Evolutionary conservation across 805 yeast species (phyloP).

Genomic region (Candida loeiensis): DNA sequence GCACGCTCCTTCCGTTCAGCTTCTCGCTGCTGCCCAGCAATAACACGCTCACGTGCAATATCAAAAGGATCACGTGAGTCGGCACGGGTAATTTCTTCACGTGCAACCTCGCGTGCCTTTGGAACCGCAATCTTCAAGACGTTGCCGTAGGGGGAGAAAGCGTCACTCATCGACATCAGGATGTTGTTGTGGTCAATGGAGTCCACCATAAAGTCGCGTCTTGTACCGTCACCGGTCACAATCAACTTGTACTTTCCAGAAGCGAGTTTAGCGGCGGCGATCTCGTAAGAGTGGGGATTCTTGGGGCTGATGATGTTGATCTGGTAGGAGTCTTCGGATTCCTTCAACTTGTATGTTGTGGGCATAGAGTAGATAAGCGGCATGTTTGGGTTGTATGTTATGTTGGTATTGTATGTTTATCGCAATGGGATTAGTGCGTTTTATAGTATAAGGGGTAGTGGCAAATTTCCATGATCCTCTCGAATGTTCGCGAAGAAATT

Average conservation of each 20-base stretch:
- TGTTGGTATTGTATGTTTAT: too few relatives aligned
- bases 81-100: too few relatives aligned
- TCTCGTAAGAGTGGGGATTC: conserved; percentile 10
- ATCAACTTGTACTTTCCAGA: conserved; percentile 4
- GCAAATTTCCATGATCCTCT: not conserved
- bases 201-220: conserved; percentile 1
- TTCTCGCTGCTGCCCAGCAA: not conserved
- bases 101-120: not conserved
- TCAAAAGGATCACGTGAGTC: not conserved
- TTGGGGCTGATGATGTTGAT: conserved; percentile 3
- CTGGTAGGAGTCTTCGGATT: conserved; percentile 1
- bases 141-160: conserved; percentile 1
- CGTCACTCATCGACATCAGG: conserved; percentile 3
- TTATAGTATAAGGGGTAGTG: not conserved
- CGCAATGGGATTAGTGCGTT: too few relatives aligned
- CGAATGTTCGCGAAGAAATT: conserved; percentile 2
- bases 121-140: conserved; percentile 5
- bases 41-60: not conserved
- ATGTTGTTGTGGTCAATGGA: conserved; percentile 3
- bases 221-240: conserved; percentile 3
- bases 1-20: not conserved
- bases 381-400: not conserved
- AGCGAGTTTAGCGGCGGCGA: conserved; percentile 6
- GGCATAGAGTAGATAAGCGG: not conserved
- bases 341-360: conserved; percentile 2